These are phyloP conservation scores for Barbarea vulgaris DNA, from an alignment of 345 rosid genomes.

Conservation along the genomic window DNA sequence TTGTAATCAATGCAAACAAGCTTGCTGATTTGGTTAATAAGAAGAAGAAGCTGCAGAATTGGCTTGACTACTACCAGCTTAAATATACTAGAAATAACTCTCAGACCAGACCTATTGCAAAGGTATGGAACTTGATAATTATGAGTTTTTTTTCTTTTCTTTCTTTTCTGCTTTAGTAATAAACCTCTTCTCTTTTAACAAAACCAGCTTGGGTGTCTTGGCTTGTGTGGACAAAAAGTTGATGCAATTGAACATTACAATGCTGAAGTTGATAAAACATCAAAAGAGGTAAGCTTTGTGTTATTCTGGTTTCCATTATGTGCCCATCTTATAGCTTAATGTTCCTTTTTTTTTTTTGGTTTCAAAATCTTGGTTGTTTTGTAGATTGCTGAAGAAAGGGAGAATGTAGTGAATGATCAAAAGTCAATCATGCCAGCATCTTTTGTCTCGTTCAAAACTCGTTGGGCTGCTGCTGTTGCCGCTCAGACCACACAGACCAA, in stretches of 20 bases:
- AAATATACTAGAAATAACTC: slow-evolving; percentile 60
- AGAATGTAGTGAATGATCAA: slow-evolving; percentile 64
- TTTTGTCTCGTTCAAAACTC: slow-evolving; percentile 89
- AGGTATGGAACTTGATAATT: slow-evolving; percentile 52
- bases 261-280: slow-evolving; percentile 68
- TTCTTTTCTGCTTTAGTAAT: slow-evolving; percentile 16
- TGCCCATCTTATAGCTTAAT: not conserved
- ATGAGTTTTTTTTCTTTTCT: not conserved
- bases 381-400: slow-evolving; percentile 73
- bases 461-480: slow-evolving; percentile 98
- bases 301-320: not conserved
- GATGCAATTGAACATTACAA: slow-evolving; percentile 73
- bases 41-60: slow-evolving; percentile 70
- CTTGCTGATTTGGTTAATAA: slow-evolving; percentile 74
- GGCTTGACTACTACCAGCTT: slow-evolving; percentile 83
- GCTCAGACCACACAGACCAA: slow-evolving; percentile 92
- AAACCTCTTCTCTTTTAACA: slow-evolving; percentile 13
- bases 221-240: slow-evolving; percentile 74
- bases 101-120: slow-evolving; percentile 51
- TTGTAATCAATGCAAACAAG: slow-evolving; percentile 81
- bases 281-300: slow-evolving; percentile 63
- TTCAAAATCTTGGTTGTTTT: slow-evolving; percentile 30
- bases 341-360: not conserved
- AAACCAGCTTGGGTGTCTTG: slow-evolving; percentile 85
- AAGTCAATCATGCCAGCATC: slow-evolving; percentile 87